Evolutionary conservation across 768 basidiomycete genomes (phyloP).

Genomic region (Fibroporia radiculosa): DNA sequence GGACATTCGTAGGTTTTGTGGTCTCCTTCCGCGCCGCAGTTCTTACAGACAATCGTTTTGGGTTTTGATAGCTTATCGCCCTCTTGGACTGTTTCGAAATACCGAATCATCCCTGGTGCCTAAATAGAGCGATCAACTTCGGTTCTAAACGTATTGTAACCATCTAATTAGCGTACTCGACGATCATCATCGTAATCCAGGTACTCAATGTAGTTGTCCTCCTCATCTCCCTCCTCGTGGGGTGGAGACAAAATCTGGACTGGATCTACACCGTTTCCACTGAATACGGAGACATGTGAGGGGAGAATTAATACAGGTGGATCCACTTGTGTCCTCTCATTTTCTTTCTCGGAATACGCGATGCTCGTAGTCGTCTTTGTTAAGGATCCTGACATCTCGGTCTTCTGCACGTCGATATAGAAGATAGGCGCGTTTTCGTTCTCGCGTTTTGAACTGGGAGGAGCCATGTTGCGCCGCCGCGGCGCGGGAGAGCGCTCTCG

Average conservation of each 20-base stretch:
- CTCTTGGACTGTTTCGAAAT: constrained; percentile 42
- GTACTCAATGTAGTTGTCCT: constrained; percentile 68
- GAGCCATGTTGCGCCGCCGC: not conserved
- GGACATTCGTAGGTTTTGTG: constrained; percentile 64
- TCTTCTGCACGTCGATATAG: constrained; percentile 42
- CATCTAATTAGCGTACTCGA: constrained; percentile 33
- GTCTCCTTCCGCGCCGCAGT: constrained; percentile 67
- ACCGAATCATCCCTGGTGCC: constrained; percentile 48
- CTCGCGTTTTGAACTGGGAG: not conserved
- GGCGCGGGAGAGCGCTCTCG: constrained; percentile 2
- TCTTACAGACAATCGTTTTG: constrained; percentile 53
- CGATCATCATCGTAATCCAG: constrained; percentile 61
- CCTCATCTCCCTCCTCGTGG: constrained; percentile 40
- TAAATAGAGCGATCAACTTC: constrained; percentile 20
- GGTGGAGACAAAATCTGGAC: constrained; percentile 39
- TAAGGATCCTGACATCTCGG: constrained; percentile 23
- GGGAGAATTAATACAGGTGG: constrained; percentile 45
- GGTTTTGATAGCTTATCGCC: constrained; percentile 35
- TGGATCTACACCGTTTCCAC: constrained; percentile 20
- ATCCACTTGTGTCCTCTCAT: constrained; percentile 8
- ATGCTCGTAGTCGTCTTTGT: constrained; percentile 13
- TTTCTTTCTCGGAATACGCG: constrained; percentile 1
- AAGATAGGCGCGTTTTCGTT: constrained; percentile 26
- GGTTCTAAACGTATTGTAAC: too few species aligned
- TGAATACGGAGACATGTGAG: constrained; percentile 53